phyloP scores from a whole-genome alignment of 371 early-diverging fungal genomes.

The Dentiscutata heterogama region DNA sequence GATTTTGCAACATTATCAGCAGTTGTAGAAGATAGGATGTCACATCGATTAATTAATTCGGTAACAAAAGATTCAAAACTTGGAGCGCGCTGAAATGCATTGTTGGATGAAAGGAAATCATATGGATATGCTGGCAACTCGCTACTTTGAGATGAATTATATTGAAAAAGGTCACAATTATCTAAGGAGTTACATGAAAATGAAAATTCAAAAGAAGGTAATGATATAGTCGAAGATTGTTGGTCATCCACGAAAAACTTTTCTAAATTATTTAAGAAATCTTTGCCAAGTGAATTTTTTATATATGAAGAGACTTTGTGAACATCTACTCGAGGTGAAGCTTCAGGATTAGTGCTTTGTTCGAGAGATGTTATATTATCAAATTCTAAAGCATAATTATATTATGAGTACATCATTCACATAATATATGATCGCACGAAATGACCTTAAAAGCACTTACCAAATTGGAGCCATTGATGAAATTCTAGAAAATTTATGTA shows the following conservation, averaged over 20 bases:
- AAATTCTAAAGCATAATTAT: slow-evolving; percentile 35
- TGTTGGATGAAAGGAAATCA: slow-evolving; percentile 10
- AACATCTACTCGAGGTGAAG: slow-evolving; percentile 21
- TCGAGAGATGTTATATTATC: slow-evolving; percentile 37
- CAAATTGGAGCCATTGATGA: slow-evolving; percentile 46
- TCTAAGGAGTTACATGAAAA: too few species aligned
- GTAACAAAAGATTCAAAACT: slow-evolving; percentile 22
- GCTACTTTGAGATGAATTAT: background rate
- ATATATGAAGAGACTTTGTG: slow-evolving; percentile 35
- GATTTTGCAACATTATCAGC: slow-evolving; percentile 38
- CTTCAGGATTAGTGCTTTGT: background rate
- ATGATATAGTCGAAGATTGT: background rate
- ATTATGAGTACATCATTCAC: background rate
- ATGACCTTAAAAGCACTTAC: background rate
- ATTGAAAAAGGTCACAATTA: background rate
- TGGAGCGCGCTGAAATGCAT: background rate
- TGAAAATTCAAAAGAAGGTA: background rate
- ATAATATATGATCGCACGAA: background rate
- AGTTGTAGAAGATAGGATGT: slow-evolving; percentile 14
- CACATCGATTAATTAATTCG: slow-evolving; percentile 10
- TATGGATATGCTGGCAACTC: slow-evolving; percentile 35
- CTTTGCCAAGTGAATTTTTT: slow-evolving; percentile 39
- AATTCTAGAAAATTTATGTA: slow-evolving; percentile 46
- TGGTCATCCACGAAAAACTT: background rate
- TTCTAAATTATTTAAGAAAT: slow-evolving; percentile 29